A percentile compares a stretch with the other conserved stretches of the same genome.
Evolutionary conservation across 1,284 basidiomycete genomes (phyloP).

Genomic region (Porodaedalea pini): DNA sequence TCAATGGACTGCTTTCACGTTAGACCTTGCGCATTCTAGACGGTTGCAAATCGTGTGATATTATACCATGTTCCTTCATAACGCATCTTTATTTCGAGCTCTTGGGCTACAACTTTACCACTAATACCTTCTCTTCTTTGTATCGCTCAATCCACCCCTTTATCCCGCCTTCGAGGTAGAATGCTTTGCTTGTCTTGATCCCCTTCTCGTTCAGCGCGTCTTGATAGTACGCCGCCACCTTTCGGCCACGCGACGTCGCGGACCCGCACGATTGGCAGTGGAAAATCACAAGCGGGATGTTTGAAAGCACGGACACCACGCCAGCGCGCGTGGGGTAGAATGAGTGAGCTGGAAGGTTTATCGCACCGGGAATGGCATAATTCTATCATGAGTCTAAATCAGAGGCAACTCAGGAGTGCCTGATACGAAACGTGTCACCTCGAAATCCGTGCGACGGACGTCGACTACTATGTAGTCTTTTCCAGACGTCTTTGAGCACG

Average conservation of each 20-base stretch:
- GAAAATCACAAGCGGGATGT: slow-evolving; percentile 17
- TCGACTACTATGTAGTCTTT: slow-evolving; percentile 21
- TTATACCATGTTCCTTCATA: background rate
- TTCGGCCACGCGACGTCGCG: slow-evolving; percentile 13
- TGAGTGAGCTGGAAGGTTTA: slow-evolving; percentile 21
- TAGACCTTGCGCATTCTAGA: background rate
- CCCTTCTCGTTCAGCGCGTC: slow-evolving; percentile 18
- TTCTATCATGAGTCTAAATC: slow-evolving; percentile 1
- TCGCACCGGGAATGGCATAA: slow-evolving; percentile 19
- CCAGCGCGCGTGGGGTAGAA: slow-evolving; percentile 17
- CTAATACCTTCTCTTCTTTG: slow-evolving; percentile 9
- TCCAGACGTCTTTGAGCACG: slow-evolving; percentile 2
- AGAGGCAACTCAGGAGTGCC: background rate
- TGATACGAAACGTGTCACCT: background rate
- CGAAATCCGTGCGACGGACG: slow-evolving; percentile 19
- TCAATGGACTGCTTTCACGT: background rate
- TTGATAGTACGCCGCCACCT: slow-evolving; percentile 17
- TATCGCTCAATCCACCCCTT: slow-evolving; percentile 20
- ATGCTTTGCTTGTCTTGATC: slow-evolving; percentile 14
- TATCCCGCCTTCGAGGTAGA: slow-evolving; percentile 20
- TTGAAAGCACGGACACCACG: slow-evolving; percentile 11
- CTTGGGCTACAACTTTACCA: slow-evolving; percentile 7
- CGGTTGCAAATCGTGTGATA: too few species aligned
- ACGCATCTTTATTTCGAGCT: background rate
- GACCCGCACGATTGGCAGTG: slow-evolving; percentile 19